Percentiles rank a stretch among this genome's conserved stretches.
Evolutionary conservation across 768 basidiomycete species (phyloP).

Genomic region (Termitomyces sp.): DNA sequence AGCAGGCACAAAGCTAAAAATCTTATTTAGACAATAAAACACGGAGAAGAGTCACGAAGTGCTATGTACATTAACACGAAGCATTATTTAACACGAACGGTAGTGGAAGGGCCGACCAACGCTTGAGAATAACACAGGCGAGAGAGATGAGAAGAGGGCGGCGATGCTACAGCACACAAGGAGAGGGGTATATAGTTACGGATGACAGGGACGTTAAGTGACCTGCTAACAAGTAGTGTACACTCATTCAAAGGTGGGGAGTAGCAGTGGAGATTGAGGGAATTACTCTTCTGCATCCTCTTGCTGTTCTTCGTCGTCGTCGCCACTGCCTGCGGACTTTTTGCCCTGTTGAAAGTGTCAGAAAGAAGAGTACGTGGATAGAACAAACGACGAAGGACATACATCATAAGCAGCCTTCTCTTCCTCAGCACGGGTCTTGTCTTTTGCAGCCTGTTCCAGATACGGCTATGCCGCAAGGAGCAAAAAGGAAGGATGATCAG

Average conservation of each 20-base stretch:
- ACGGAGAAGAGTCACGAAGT: neutral
- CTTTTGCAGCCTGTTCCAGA: conserved; percentile 78
- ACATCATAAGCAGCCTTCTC: conserved; percentile 65
- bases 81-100: conserved; percentile 1
- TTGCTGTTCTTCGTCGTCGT: conserved; percentile 28
- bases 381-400: conserved; percentile 11
- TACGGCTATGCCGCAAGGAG: conserved; percentile 61
- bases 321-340: conserved; percentile 29
- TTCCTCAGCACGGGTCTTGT: conserved; percentile 85
- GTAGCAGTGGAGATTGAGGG: neutral
- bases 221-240: conserved; percentile 11
- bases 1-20: neutral
- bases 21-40: conserved; percentile 3
- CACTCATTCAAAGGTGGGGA: neutral
- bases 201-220: conserved; percentile 12
- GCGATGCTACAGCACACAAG: conserved; percentile 10
- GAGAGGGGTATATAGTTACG: conserved; percentile 5
- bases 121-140: no score
- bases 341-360: conserved; percentile 17
- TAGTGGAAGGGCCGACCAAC: no score
- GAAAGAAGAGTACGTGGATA: neutral
- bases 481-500: conserved; percentile 2
- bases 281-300: conserved; percentile 32
- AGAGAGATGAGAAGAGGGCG: no score
- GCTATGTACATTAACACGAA: conserved; percentile 7